Evolutionary conservation across 345 rosid genomes (phyloP).

Genomic region (Mangifera indica): DNA sequence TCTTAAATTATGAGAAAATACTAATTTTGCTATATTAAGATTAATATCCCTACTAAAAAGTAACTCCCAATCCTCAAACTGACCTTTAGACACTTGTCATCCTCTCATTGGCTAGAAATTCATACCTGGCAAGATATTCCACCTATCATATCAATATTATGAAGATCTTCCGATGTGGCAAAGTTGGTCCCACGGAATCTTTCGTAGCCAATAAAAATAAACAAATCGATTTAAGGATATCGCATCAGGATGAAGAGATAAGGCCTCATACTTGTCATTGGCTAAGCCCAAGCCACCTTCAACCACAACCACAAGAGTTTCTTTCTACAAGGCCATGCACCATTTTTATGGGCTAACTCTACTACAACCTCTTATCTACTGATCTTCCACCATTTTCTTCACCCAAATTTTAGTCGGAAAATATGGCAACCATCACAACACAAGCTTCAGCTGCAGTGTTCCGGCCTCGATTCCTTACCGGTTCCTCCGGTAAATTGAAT

Average conservation of each 20-base stretch:
- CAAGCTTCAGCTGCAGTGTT: conserved; percentile 87
- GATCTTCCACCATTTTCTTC: not conserved
- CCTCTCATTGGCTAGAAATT: not conserved
- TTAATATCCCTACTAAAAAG: too few relatives aligned
- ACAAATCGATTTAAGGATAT: conserved; percentile 55
- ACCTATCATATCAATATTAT: not conserved
- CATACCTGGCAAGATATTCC: conserved; percentile 3
- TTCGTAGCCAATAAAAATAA: conserved; percentile 44
- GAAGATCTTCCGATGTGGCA: conserved; percentile 27
- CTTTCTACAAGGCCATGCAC: conserved; percentile 30
- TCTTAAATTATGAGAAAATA: too few relatives aligned
- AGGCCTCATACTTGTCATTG: conserved; percentile 34
- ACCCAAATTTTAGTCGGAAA: conserved; percentile 6
- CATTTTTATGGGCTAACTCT: not conserved
- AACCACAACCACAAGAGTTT: conserved; percentile 40
- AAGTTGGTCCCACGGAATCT: conserved; percentile 47
- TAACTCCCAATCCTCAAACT: too few relatives aligned
- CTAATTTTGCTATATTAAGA: too few relatives aligned
- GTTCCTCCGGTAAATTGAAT: conserved; percentile 53
- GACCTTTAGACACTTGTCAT: conserved; percentile 2
- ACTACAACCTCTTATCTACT: not conserved
- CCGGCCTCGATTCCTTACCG: conserved; percentile 75
- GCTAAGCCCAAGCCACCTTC: conserved; percentile 24
- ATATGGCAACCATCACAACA: conserved; percentile 78
- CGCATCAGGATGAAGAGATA: conserved; percentile 47